phyloP scores from a whole-genome alignment of 768 basidiomycete genomes.

The Royoungia palumana region DNA sequence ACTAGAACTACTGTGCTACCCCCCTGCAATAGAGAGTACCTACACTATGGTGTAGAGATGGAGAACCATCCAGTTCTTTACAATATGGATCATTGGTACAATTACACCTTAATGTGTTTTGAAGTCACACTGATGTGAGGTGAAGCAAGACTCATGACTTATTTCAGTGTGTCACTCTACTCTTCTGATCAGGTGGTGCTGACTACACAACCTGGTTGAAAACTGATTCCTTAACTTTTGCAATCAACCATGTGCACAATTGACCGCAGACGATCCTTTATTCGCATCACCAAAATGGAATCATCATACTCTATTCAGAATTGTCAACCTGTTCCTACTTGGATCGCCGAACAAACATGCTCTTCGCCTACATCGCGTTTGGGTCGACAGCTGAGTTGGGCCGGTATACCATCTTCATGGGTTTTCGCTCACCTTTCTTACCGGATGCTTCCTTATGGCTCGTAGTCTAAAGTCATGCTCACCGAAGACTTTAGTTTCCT shows the following conservation, averaged over 20 bases:
- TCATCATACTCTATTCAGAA: not conserved
- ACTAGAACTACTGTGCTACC: too few relatives aligned
- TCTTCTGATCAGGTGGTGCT: not conserved
- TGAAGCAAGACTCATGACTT: constrained; percentile 11
- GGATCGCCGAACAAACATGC: constrained; percentile 8
- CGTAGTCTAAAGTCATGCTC: constrained; percentile 17
- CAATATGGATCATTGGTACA: constrained; percentile 17
- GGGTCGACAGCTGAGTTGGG: constrained; percentile 10
- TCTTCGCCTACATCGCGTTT: constrained; percentile 9
- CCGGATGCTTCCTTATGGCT: not conserved
- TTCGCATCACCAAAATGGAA: constrained; percentile 8
- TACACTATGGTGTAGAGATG: too few relatives aligned
- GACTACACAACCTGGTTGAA: constrained; percentile 4
- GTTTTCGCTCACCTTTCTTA: not conserved
- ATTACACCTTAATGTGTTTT: not conserved
- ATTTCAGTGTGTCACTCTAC: constrained; percentile 3
- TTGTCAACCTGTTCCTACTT: constrained; percentile 1
- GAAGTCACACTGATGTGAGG: not conserved
- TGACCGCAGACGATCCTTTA: constrained; percentile 12
- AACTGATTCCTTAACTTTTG: constrained; percentile 13
- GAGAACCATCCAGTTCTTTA: too few relatives aligned
- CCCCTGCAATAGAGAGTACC: too few relatives aligned
- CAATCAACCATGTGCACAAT: constrained; percentile 10
- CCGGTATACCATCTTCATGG: constrained; percentile 14
- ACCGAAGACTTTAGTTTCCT: constrained; percentile 17